phyloP scores from a whole-genome alignment of 139 green algal species.

The Chlamydomonas sp. region DNA sequence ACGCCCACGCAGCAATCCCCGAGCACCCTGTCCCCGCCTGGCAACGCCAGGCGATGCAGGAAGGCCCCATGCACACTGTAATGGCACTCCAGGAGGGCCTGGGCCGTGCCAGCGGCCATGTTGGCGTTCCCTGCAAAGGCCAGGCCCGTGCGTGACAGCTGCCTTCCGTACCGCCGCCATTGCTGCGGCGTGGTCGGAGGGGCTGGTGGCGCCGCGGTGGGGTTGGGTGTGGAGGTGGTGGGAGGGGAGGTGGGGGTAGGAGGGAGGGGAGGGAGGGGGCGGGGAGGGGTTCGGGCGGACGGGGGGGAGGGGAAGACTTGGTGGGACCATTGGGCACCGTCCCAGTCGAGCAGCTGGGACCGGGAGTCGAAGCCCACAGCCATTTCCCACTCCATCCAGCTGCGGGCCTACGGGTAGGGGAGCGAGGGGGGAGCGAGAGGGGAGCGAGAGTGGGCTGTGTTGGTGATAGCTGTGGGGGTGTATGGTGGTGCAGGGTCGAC shows the following conservation, averaged over 20 bases:
- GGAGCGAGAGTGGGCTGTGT: not conserved
- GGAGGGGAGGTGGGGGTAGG: not conserved
- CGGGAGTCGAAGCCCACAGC: conserved; percentile 48
- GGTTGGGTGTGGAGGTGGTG: not conserved
- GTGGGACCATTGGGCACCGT: conserved; percentile 43
- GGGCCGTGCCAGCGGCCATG: conserved; percentile 36
- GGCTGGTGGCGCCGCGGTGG: not conserved
- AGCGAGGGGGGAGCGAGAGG: not conserved
- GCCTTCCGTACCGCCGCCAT: no score
- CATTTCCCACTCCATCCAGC: conserved; percentile 65
- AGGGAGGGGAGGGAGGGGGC: not conserved
- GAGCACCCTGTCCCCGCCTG: no score
- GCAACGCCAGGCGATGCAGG: not conserved
- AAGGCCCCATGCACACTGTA: conserved; percentile 70
- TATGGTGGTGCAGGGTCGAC: not conserved
- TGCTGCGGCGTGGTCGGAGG: not conserved
- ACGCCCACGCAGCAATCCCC: no score
- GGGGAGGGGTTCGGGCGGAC: not conserved
- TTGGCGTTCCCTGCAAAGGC: conserved; percentile 1
- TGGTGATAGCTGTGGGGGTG: conserved; percentile 1
- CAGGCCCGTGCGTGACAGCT: conserved; percentile 19
- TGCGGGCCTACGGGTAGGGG: conserved; percentile 42
- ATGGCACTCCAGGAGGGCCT: conserved; percentile 72
- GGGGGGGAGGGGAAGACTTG: not conserved
- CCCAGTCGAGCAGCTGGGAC: conserved; percentile 45